Base-by-base conservation (phyloP, 2,329 filamentous ascomycete species). In the Phialophora tarda region DNA sequence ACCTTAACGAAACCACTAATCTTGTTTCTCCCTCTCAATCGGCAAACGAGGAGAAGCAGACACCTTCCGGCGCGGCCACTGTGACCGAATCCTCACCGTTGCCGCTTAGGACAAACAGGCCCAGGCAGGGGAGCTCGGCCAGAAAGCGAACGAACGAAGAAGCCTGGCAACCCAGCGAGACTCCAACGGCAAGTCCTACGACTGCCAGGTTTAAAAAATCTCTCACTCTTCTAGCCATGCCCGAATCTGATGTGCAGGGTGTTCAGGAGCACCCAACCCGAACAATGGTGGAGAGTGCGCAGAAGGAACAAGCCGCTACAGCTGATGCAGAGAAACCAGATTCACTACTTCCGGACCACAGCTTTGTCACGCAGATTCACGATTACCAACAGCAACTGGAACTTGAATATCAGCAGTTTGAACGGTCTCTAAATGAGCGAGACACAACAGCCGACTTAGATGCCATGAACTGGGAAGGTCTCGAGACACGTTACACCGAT, bases 381-480 rank as follows among this genome's bases (percentile, higher is more conserved):
- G 64, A 66, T 23, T 70, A 67, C 26, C 64, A 65, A 57, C 50
- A 70, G 34, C 44, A 64, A 28, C 65, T 72, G 7, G 68, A 72
- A 32, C 56, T 54, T 14, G 68, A 68, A 57, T 72, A 70, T 58
- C 66, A 65, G 5, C 59, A 69, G 57, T 73, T 66, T 56, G 69
- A 70, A 50, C 54, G 38, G 32, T 65, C 69, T 73, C 66, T 68
- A 48, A 57, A 72, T 63, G 73, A 71, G 58, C 69, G 65, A 59
- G 78, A 63, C 66, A 72, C 85, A 1, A 83, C 84, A 0, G 83
- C 83, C 21, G 78, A 80, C 60, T 79, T 91, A 67, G 78, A 80
- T 54, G 62, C 79, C 74, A 92, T 91, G 73, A 87, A 93, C 77
- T 97, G 93, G 93, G 82, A 88, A 2, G 85, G 89, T n/a, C 88